Evolutionary conservation across 495 filamentous ascomycete species (phyloP).

Genomic region (Xylaria nigripes): DNA sequence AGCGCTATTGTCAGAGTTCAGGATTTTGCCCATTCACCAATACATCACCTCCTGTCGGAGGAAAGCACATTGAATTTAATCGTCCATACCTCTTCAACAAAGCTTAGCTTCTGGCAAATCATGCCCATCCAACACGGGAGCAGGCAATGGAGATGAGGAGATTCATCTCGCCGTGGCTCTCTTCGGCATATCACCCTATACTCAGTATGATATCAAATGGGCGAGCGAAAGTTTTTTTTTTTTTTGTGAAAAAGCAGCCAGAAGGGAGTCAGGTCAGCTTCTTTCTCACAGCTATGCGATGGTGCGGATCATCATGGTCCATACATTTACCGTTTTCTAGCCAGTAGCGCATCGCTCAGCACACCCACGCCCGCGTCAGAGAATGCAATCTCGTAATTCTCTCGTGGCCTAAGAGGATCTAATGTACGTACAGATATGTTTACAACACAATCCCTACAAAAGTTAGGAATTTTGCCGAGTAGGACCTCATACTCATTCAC

Average conservation of each 20-base stretch:
- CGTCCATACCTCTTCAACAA: not conserved
- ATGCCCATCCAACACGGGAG: not conserved
- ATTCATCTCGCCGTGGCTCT: too few relatives aligned
- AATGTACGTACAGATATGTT: not conserved
- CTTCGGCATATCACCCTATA: too few relatives aligned
- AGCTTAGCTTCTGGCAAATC: not conserved
- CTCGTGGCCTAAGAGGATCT: not conserved
- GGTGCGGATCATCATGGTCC: not conserved
- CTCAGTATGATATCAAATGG: too few relatives aligned
- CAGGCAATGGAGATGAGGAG: not conserved
- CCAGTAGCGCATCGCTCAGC: not conserved
- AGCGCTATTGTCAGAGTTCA: not conserved
- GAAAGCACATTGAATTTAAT: not conserved
- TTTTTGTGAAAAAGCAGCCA: not conserved
- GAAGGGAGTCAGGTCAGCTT: not conserved
- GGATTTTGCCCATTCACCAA: not conserved
- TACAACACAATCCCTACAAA: not conserved
- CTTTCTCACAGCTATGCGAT: too few relatives aligned
- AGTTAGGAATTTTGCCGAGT: not conserved
- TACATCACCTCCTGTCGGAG: not conserved
- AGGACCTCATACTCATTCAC: too few relatives aligned
- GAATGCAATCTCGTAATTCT: not conserved
- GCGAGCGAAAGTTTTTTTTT: too few relatives aligned
- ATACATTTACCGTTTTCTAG: conserved; percentile 3
- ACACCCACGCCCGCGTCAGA: not conserved